Conservation (phyloP, 1,284 basidiomycete genomes). For the Cryptococcus sp. region DNA sequence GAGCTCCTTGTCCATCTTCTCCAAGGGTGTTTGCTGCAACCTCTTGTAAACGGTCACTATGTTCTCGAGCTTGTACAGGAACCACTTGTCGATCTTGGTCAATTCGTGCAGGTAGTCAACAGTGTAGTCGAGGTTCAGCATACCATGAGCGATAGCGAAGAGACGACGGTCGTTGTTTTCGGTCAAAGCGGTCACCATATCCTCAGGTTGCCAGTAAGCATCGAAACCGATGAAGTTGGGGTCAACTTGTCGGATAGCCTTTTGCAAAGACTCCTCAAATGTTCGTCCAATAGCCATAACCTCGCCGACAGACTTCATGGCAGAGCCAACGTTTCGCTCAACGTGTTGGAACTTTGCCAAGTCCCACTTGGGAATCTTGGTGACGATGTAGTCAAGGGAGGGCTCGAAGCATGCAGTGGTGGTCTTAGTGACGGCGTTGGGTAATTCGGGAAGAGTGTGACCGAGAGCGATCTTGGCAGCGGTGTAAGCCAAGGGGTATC, state of each 20-base stretch:
- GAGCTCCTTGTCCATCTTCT: conserved; percentile 63
- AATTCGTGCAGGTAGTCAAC: conserved; percentile 89
- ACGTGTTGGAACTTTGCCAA: conserved; percentile 97
- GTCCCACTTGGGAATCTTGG: conserved; percentile 99
- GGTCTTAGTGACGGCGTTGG: conserved; percentile 98
- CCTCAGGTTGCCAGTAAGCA: conserved; percentile 68
- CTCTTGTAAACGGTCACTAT: conserved; percentile 76
- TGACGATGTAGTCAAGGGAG: conserved; percentile 99
- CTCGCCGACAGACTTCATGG: conserved; percentile 99
- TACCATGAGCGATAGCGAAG: conserved; percentile 93
- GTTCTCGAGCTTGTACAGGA: conserved; percentile 91
- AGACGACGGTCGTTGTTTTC: conserved; percentile 77
- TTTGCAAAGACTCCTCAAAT: conserved; percentile 98
- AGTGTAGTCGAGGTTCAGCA: conserved; percentile 83
- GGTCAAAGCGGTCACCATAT: conserved; percentile 74
- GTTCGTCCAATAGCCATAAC: conserved; percentile 99
- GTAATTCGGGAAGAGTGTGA: conserved; percentile 94
- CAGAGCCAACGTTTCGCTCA: conserved; percentile 90
- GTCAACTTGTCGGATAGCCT: conserved; percentile 96
- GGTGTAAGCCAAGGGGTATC: conserved; percentile 98
- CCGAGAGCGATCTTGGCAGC: conserved; percentile 99
- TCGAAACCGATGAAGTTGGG: conserved; percentile 71
- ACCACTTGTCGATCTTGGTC: conserved; percentile 99
- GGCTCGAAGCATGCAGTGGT: conserved; percentile 99
- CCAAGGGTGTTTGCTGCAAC: conserved; percentile 70